Evolutionary conservation across 2,329 filamentous ascomycete genomes (phyloP).

Genomic region (Penicillium sp.): DNA sequence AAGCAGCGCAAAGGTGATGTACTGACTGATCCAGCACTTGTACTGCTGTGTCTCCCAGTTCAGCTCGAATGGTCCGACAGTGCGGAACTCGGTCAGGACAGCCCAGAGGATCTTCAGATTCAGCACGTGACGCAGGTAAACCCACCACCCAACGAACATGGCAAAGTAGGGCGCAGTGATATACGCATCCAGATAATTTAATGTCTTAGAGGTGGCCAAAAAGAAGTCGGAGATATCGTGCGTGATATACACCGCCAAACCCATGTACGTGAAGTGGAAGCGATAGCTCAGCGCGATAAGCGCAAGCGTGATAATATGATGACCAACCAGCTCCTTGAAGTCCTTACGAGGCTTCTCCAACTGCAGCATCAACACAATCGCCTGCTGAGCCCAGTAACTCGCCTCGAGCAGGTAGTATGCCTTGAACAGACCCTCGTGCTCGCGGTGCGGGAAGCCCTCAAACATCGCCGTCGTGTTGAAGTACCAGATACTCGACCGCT

Average conservation of each 20-base stretch:
- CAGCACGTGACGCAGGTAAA: conserved; percentile 79
- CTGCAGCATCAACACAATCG: conserved; percentile 78
- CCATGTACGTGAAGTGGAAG: conserved; percentile 96
- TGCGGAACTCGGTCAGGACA: conserved; percentile 47
- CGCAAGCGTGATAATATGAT: conserved; percentile 83
- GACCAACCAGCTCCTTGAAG: conserved; percentile 86
- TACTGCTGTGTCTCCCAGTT: conserved; percentile 51
- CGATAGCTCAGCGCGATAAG: conserved; percentile 86
- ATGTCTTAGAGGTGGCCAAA: conserved; percentile 83
- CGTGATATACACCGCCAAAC: conserved; percentile 87
- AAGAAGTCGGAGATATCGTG: conserved; percentile 96
- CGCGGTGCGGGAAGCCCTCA: conserved; percentile 77
- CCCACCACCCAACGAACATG: conserved; percentile 77
- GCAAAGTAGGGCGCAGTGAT: conserved; percentile 82
- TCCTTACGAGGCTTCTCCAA: conserved; percentile 94
- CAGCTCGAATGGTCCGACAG: conserved; percentile 46
- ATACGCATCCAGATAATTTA: conserved; percentile 82
- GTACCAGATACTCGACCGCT: conserved; percentile 86
- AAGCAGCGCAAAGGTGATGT: conserved; percentile 46
- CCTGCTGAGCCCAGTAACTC: conserved; percentile 93
- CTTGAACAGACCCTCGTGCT: conserved; percentile 79
- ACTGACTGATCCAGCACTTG: conserved; percentile 49
- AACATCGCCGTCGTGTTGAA: conserved; percentile 92
- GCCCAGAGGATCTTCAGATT: conserved; percentile 50
- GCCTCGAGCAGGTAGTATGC: conserved; percentile 95